Base-by-base conservation (phyloP, 2,329 filamentous ascomycete species). In the Fusarium irregulare region DNA sequence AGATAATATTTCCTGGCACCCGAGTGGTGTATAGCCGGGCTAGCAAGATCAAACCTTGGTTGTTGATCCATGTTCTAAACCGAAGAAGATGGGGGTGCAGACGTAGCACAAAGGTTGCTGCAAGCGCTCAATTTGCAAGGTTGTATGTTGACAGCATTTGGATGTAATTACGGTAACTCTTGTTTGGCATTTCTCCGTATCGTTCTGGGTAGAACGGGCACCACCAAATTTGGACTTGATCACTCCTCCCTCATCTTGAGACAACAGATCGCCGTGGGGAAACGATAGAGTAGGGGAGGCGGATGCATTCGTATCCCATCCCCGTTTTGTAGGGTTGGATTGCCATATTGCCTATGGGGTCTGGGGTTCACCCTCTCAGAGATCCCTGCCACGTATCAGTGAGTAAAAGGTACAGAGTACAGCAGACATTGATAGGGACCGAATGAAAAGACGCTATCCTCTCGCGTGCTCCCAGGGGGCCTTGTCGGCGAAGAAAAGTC, bases 81-180 rank as follows among this genome's bases (percentile, higher is more conserved):
- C 23, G 61, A 64, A 65, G 47, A 45, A 66, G 56, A 60, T 56
- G 41, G 37, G 48, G 50, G 58, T 69, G 71, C 71, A 75, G 72
- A 59, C 42, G 49, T 60, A 61, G 58, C 56, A 64, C 27, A 48
- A 55, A 72, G 58, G 49, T 44, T 47, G 37, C 65, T 66, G 68
- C 51, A 58, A 72, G 67, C 55, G 20, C 51, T 63, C 60, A 56
- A 42, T 37, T 49, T 66, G 60, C 71, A 66, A 46, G 56, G 50
- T 61, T 62, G 56, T 18, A 56, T 44, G 27, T 45, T 28, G 32
- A 32, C 21, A 55, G 53, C 46, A 44, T 47, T 60, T 42, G 62
- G 51, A 34, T 42, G 25, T 55, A 51, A 50, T 54, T 23, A 40
- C 50, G 45, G n/a, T 45, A 45, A 47, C 28, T 20, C 20, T 42